Percentiles rank a stretch among this genome's conserved stretches.
These are phyloP conservation scores for Pouteria glomerata DNA, from an alignment of 148 eudicot genomes.

Conservation along the genomic window DNA sequence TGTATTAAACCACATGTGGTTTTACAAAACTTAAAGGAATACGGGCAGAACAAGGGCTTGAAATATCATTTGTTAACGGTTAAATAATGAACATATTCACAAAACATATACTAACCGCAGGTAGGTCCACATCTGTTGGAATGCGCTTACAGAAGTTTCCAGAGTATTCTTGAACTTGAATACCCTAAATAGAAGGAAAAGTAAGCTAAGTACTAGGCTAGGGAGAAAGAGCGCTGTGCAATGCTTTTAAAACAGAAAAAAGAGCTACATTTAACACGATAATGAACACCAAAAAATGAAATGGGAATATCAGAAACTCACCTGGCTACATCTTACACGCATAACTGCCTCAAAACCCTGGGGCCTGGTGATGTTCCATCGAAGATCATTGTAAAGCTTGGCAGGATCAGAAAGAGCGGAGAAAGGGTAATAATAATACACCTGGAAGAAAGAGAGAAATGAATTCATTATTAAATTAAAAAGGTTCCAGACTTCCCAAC, in stretches of 20 bases:
- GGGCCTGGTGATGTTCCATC: constrained; percentile 97
- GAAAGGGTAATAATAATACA: constrained; percentile 85
- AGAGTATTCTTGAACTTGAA: constrained; percentile 90
- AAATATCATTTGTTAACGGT: not conserved
- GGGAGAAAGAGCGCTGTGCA: not conserved
- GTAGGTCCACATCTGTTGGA: constrained; percentile 97
- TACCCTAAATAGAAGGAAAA: constrained; percentile 39
- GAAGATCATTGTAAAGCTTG: constrained; percentile 93
- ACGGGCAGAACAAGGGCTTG: no score
- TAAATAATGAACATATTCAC: constrained; percentile 3
- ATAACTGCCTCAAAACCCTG: constrained; percentile 98
- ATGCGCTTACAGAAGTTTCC: constrained; percentile 98
- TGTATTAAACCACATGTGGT: no score
- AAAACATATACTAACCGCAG: constrained; percentile 57
- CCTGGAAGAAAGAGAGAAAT: constrained; percentile 38
- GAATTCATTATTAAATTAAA: not conserved
- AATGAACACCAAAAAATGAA: not conserved
- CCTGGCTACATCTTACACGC: constrained; percentile 99
- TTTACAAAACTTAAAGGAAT: not conserved
- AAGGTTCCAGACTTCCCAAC: not conserved
- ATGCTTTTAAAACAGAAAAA: not conserved
- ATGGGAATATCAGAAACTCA: constrained; percentile 13
- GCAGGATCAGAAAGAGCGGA: constrained; percentile 91
- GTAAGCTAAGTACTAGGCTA: not conserved
- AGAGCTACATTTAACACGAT: not conserved